Evolutionary conservation across 2,329 filamentous ascomycete genomes (phyloP).

Genomic region (Penicillium aurantiogriseum): DNA sequence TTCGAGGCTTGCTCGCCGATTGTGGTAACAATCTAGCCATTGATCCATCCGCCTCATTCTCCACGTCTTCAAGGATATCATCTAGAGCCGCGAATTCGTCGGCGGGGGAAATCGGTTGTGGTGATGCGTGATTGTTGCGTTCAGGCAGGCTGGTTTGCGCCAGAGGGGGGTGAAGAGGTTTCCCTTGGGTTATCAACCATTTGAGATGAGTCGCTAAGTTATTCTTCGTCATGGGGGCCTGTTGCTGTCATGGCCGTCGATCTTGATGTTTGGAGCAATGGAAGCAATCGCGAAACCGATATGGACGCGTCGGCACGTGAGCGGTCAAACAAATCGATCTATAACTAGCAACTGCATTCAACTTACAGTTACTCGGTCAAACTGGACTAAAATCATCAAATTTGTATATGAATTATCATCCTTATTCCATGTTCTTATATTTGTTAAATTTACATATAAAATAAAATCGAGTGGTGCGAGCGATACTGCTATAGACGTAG

Average conservation of each 20-base stretch:
- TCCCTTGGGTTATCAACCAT: constrained; percentile 47
- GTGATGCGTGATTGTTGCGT: constrained; percentile 22
- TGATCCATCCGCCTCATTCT: constrained; percentile 27
- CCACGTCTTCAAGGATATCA: constrained; percentile 26
- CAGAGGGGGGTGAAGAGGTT: constrained; percentile 34
- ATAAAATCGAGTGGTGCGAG: background rate
- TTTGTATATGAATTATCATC: background rate
- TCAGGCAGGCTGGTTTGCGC: constrained; percentile 22
- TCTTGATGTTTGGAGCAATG: constrained; percentile 6
- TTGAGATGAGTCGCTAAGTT: constrained; percentile 47
- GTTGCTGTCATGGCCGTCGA: constrained; percentile 28
- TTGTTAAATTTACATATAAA: background rate
- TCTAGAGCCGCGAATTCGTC: constrained; percentile 20
- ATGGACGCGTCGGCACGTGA: constrained; percentile 28
- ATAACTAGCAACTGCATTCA: background rate
- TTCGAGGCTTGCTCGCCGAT: constrained; percentile 40
- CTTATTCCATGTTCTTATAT: background rate
- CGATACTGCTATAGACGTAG: background rate
- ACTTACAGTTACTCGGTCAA: background rate
- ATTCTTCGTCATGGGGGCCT: constrained; percentile 50
- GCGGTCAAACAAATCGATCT: constrained; percentile 20
- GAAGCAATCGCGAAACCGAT: constrained; percentile 14
- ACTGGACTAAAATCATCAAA: background rate
- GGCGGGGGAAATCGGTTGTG: constrained; percentile 17
- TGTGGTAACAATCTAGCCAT: constrained; percentile 49